A percentile compares a stretch with the other conserved stretches of the same genome.
These are phyloP conservation scores for Viola odorata DNA, from an alignment of 345 rosid species.

Conservation along the genomic window DNA sequence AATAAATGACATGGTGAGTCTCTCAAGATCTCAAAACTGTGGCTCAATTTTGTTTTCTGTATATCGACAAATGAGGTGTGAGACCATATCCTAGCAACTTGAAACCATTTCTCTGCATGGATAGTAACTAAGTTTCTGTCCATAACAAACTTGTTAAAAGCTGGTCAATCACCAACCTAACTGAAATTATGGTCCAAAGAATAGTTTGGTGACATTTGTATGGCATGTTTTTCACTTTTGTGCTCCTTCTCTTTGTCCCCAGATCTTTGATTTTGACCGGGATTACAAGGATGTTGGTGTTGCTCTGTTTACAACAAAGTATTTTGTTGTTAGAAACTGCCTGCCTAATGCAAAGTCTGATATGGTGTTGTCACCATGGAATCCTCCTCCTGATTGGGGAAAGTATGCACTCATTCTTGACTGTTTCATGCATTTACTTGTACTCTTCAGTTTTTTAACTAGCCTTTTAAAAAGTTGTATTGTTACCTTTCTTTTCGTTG, in stretches of 20 bases:
- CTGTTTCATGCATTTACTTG: conserved; percentile 9
- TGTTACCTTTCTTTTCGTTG: too few relatives aligned
- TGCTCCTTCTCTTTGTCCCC: conserved; percentile 11
- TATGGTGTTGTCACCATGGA: conserved; percentile 94
- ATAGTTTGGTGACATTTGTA: conserved; percentile 1
- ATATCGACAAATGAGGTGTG: too few relatives aligned
- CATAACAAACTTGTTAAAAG: too few relatives aligned
- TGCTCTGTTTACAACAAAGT: conserved; percentile 84
- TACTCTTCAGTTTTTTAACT: background rate
- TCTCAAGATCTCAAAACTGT: conserved; percentile 1
- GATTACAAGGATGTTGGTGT: conserved; percentile 96
- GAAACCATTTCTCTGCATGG: too few relatives aligned
- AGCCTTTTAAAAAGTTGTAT: background rate
- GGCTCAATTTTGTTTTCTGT: too few relatives aligned
- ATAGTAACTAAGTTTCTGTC: too few relatives aligned
- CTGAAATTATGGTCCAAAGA: background rate
- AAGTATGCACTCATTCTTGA: conserved; percentile 44
- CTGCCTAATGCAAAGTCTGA: conserved; percentile 73
- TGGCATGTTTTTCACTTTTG: background rate
- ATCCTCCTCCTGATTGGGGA: conserved; percentile 98
- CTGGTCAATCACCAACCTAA: too few relatives aligned
- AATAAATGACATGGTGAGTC: conserved; percentile 94
- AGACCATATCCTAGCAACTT: too few relatives aligned
- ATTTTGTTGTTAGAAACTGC: conserved; percentile 80
- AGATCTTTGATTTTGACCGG: conserved; percentile 97